phyloP scores from a whole-genome alignment of 2,329 filamentous ascomycete species.

The Tetracladium maxilliforme region DNA sequence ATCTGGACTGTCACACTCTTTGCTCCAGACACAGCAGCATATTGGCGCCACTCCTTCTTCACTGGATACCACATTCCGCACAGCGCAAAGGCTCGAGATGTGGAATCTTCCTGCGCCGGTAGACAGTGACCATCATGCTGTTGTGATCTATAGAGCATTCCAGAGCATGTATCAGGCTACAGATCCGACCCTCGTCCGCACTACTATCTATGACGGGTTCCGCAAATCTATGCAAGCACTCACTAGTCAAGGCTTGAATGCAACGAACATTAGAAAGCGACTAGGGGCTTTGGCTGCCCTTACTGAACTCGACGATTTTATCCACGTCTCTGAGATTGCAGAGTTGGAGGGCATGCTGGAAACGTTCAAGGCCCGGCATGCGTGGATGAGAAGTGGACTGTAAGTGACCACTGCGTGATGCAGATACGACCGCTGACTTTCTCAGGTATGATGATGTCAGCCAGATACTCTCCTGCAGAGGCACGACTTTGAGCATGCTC shows the following conservation, averaged over 20 bases:
- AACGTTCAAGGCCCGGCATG: conserved; percentile 48
- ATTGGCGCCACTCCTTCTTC: conserved; percentile 40
- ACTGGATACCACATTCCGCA: conserved; percentile 60
- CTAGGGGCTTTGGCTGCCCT: conserved; percentile 55
- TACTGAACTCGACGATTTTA: conserved; percentile 67
- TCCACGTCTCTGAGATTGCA: conserved; percentile 41
- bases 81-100: conserved; percentile 70
- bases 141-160: conserved; percentile 65
- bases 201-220: conserved; percentile 48
- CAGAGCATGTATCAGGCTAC: conserved; percentile 60
- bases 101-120: conserved; percentile 78
- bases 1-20: conserved; percentile 69
- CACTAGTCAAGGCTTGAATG: conserved; percentile 30
- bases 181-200: conserved; percentile 34
- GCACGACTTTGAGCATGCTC: conserved; percentile 69
- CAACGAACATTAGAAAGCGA: conserved; percentile 34
- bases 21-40: conserved; percentile 54
- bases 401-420: conserved; percentile 28
- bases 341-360: conserved; percentile 48
- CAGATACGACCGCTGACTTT: conserved; percentile 15
- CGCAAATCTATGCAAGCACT: conserved; percentile 43
- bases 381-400: conserved; percentile 76
- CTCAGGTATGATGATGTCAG: conserved; percentile 61
- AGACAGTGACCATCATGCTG: conserved; percentile 43
- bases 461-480: conserved; percentile 67